Percentiles rank a stretch among this genome's conserved stretches.
These are phyloP conservation scores for Hemileccinum impolitum DNA, from an alignment of 768 basidiomycete genomes.

Conservation along the genomic window DNA sequence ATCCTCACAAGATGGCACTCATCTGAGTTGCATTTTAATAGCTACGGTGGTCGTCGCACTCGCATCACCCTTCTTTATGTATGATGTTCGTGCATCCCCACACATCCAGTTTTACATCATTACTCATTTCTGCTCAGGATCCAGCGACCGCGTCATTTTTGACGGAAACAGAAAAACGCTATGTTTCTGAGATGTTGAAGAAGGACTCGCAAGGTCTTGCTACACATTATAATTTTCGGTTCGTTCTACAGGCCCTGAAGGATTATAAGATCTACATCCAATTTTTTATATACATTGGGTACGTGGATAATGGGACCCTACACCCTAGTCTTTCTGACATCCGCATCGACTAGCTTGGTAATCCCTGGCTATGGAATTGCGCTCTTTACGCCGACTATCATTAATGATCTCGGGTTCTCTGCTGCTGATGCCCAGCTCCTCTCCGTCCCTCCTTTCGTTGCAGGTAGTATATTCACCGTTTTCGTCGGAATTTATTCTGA, in stretches of 20 bases:
- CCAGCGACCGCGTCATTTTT: slow-evolving; percentile 55
- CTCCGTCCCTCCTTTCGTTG: slow-evolving; percentile 45
- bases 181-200: slow-evolving; percentile 39
- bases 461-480: slow-evolving; percentile 40
- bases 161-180: slow-evolving; percentile 38
- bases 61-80: slow-evolving; percentile 42
- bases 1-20: background rate
- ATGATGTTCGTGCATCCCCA: slow-evolving; percentile 40
- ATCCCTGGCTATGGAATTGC: slow-evolving; percentile 44
- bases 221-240: slow-evolving; percentile 42
- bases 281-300: slow-evolving; percentile 39
- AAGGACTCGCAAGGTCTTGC: slow-evolving; percentile 42
- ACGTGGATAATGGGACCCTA: background rate
- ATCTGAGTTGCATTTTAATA: background rate
- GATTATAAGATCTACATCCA: slow-evolving; percentile 41
- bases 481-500: slow-evolving; percentile 40
- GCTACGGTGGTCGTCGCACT: slow-evolving; percentile 18
- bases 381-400: slow-evolving; percentile 47
- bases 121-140: slow-evolving; percentile 30
- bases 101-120: background rate
- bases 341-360: slow-evolving; percentile 30
- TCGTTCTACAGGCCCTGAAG: slow-evolving; percentile 45
- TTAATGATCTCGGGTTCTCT: slow-evolving; percentile 46
- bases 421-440: slow-evolving; percentile 47
- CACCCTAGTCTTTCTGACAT: slow-evolving; percentile 1